phyloP scores from a whole-genome alignment of 495 filamentous ascomycete species.

The Lasiosphaeria miniovina region DNA sequence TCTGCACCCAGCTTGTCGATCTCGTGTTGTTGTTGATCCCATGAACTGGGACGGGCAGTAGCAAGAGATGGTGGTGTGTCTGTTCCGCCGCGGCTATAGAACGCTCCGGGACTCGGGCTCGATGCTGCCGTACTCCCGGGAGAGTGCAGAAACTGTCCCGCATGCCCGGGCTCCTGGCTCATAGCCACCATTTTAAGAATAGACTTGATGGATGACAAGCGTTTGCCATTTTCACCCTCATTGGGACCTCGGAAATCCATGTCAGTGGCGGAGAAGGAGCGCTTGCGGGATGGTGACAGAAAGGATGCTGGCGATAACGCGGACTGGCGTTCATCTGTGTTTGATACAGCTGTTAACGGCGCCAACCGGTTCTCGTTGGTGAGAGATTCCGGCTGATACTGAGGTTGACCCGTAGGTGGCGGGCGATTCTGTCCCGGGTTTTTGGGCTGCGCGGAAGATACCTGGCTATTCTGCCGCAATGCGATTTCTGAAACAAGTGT shows the following conservation, averaged over 20 bases:
- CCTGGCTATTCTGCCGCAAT: constrained; percentile 34
- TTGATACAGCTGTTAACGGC: constrained; percentile 45
- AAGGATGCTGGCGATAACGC: constrained; percentile 52
- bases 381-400: constrained; percentile 42
- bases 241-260: constrained; percentile 34
- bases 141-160: constrained; percentile 32
- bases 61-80: constrained; percentile 27
- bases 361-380: constrained; percentile 55
- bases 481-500: constrained; percentile 48
- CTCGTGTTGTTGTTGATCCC: constrained; percentile 39
- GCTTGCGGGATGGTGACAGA: constrained; percentile 58
- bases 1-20: too few species aligned
- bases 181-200: constrained; percentile 64
- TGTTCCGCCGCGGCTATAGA: constrained; percentile 20
- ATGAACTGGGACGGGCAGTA: constrained; percentile 33
- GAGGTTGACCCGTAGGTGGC: constrained; percentile 28
- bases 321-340: constrained; percentile 43
- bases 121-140: constrained; percentile 32
- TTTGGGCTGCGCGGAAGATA: constrained; percentile 33
- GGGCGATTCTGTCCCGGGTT: constrained; percentile 47
- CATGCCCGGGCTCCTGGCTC: constrained; percentile 23
- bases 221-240: constrained; percentile 44
- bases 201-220: constrained; percentile 75
- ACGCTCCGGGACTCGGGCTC: constrained; percentile 36
- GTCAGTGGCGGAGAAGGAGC: constrained; percentile 59